Conservation (phyloP, 768 basidiomycete genomes). For the Suillus discolor region DNA sequence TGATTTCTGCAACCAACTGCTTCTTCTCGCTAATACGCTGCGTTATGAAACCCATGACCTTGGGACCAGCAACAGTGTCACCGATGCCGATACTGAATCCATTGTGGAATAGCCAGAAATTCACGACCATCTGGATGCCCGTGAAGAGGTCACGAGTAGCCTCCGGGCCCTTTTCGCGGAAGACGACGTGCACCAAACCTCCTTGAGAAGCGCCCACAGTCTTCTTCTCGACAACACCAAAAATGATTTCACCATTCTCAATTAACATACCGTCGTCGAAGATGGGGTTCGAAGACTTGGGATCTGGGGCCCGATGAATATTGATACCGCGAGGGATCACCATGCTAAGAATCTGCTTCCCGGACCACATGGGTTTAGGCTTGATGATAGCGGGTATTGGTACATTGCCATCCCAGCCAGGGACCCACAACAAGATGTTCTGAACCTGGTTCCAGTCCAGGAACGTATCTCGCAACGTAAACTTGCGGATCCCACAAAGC, state of each 20-base stretch:
- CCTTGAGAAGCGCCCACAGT: constrained; percentile 97
- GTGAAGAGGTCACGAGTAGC: constrained; percentile 89
- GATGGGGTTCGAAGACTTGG: constrained; percentile 77
- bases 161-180: constrained; percentile 96
- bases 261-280: constrained; percentile 95
- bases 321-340: constrained; percentile 96
- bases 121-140: constrained; percentile 93
- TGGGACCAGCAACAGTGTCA: constrained; percentile 92
- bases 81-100: constrained; percentile 99
- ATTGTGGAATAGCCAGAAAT: constrained; percentile 98
- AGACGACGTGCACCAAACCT: constrained; percentile 94
- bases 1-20: constrained; percentile 72
- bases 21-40: constrained; percentile 83
- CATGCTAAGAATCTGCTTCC: constrained; percentile 94
- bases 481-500: constrained; percentile 95
- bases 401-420: constrained; percentile 93
- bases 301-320: constrained; percentile 79
- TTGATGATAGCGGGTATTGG: constrained; percentile 95
- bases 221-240: constrained; percentile 97
- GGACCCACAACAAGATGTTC: constrained; percentile 97
- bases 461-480: constrained; percentile 94
- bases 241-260: constrained; percentile 95
- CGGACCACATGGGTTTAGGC: constrained; percentile 97
- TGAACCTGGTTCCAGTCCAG: constrained; percentile 96
- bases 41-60: constrained; percentile 87